Percentiles rank a stretch among this genome's conserved stretches.
Conservation (phyloP, 441 rosid species). For the Francoa sonchifolia region DNA sequence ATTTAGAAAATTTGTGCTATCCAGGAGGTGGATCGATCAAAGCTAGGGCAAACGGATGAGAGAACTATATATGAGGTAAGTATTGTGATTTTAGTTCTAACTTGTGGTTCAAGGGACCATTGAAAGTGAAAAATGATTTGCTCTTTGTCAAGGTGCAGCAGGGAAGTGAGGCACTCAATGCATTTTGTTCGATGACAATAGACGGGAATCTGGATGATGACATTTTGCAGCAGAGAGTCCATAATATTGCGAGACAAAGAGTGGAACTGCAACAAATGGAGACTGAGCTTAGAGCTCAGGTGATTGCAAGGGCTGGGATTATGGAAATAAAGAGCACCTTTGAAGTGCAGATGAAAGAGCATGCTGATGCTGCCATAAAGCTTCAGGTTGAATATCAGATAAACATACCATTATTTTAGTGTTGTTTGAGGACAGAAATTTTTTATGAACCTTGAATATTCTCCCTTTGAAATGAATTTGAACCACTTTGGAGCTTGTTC, state of each 20-base stretch:
- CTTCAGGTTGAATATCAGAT: conserved; percentile 45
- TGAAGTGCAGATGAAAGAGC: conserved; percentile 53
- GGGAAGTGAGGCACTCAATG: conserved; percentile 53
- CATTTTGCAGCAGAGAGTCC: conserved; percentile 56
- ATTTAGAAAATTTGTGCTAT: not conserved
- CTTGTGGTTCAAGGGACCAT: not conserved
- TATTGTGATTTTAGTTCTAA: conserved; percentile 12
- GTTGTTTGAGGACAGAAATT: too few relatives aligned
- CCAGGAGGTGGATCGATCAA: conserved; percentile 55
- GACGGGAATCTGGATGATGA: conserved; percentile 50
- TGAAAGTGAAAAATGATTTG: conserved; percentile 17
- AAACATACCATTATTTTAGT: not conserved
- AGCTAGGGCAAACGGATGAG: conserved; percentile 61
- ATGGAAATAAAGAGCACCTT: conserved; percentile 43
- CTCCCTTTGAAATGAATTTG: too few relatives aligned
- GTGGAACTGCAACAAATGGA: conserved; percentile 71
- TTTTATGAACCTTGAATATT: too few relatives aligned
- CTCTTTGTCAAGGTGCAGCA: conserved; percentile 55
- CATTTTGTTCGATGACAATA: conserved; percentile 37
- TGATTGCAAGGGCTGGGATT: conserved; percentile 54
- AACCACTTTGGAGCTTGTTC: not conserved
- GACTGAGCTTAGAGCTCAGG: conserved; percentile 65
- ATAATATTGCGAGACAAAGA: conserved; percentile 44
- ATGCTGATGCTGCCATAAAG: conserved; percentile 49
- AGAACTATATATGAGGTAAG: conserved; percentile 73